Percentiles rank a stretch among this genome's conserved stretches.
These are phyloP conservation scores for Aspergillus udagawae DNA, from an alignment of 2,329 filamentous ascomycete genomes.

Conservation along the genomic window DNA sequence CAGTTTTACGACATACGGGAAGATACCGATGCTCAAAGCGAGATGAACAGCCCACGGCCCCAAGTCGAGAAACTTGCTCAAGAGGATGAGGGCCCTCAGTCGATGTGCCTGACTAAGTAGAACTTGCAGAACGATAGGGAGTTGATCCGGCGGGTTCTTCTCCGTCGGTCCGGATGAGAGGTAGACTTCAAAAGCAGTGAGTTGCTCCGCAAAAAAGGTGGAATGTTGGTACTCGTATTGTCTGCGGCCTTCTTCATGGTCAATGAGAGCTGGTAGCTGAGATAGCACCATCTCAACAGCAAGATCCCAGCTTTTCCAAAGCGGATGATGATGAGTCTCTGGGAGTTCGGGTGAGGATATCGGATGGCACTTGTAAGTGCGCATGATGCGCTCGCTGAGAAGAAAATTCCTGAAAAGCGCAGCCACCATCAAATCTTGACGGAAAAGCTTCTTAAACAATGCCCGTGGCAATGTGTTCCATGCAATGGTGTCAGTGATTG, in stretches of 20 bases:
- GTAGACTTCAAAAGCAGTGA: constrained; percentile 96
- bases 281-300: constrained; percentile 92
- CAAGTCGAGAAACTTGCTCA: constrained; percentile 90
- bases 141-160: constrained; percentile 84
- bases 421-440: constrained; percentile 98
- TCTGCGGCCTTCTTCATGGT: constrained; percentile 70
- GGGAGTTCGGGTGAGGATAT: constrained; percentile 89
- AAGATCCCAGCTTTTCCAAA: constrained; percentile 97
- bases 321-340: constrained; percentile 86
- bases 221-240: constrained; percentile 91
- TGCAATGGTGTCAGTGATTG: constrained; percentile 96
- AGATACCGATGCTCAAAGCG: constrained; percentile 94
- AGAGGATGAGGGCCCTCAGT: constrained; percentile 80
- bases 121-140: constrained; percentile 94
- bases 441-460: constrained; percentile 92
- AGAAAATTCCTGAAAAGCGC: constrained; percentile 95
- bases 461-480: constrained; percentile 92
- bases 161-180: constrained; percentile 77
- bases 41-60: constrained; percentile 99
- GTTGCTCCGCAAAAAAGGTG: constrained; percentile 92
- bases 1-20: constrained; percentile 96
- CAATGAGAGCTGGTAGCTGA: constrained; percentile 77
- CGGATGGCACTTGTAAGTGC: constrained; percentile 90
- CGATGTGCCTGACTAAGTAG: constrained; percentile 93
- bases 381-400: constrained; percentile 91